Evolutionary conservation across 495 filamentous ascomycete species (phyloP).

Genomic region (Talaromyces nanjingensis): DNA sequence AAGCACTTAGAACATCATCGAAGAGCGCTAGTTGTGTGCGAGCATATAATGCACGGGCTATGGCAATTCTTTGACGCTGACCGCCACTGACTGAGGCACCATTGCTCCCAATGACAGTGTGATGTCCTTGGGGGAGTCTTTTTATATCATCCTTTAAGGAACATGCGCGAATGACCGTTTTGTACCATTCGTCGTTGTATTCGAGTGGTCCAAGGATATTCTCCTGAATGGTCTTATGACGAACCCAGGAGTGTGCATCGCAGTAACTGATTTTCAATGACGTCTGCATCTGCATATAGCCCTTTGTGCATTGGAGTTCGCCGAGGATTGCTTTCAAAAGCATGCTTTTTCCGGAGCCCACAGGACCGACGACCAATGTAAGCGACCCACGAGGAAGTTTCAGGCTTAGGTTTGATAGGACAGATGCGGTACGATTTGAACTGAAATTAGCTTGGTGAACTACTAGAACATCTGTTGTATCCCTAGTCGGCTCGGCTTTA

Average conservation of each 20-base stretch:
- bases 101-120: constrained; percentile 25
- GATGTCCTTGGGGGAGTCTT: constrained; percentile 24
- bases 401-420: constrained; percentile 35
- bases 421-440: constrained; percentile 38
- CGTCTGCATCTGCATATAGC: constrained; percentile 30
- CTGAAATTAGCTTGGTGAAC: constrained; percentile 41
- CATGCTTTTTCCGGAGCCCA: constrained; percentile 24
- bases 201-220: constrained; percentile 24
- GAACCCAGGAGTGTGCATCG: constrained; percentile 33
- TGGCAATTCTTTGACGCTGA: constrained; percentile 32
- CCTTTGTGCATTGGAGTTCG: constrained; percentile 31
- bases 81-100: constrained; percentile 33
- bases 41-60: constrained; percentile 43
- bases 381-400: constrained; percentile 31
- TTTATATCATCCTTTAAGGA: constrained; percentile 45
- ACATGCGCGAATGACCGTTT: constrained; percentile 52
- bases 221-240: constrained; percentile 30
- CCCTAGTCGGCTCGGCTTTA: neutral
- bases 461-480: constrained; percentile 16
- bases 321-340: constrained; percentile 20
- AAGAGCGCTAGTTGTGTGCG: constrained; percentile 33
- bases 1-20: constrained; percentile 43
- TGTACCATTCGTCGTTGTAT: constrained; percentile 50
- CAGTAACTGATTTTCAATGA: constrained; percentile 26
- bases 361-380: constrained; percentile 16